Evolutionary conservation across 257 asterid species (phyloP), one percentile per base, ranked within the genome.

Genomic region (Scutellaria galericulata): DNA sequence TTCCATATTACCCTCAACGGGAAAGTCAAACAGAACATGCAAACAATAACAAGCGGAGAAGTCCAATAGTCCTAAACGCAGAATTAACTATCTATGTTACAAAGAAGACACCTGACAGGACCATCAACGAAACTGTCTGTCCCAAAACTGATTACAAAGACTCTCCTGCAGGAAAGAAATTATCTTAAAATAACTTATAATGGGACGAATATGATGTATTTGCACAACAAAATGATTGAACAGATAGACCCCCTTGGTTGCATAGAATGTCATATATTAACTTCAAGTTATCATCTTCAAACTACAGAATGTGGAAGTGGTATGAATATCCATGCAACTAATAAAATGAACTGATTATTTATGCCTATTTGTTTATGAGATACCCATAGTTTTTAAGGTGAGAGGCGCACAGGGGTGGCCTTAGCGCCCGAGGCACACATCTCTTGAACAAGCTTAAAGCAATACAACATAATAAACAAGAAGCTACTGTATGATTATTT

Each of bases 121-220:
- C 93, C 95, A 78, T 94, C 99, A 54, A 94, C 82, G 78, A 84
- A 87, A 82, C 98, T 86, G 91, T 81, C 76, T 82, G 77, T 94
- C 99, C 99, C 99, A 94, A 74, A 94, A 94, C 86, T 94, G 97
- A 64, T 76, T 80, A 82, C 97, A 91, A 47, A 94, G 95, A 57
- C 88, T 86, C 85, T 90, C 99, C 99, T 94, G 90, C 82, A 84
- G 54, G 64, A 80, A 59, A 78, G 67, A 61, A 67, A 75, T 56
- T 51, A 39, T 46, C 76, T 48, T 59, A 76, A 22, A 67, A 76
- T 74, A 56, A 83, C 70, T 60, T 64, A 54, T 57, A 61, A 15
- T 70, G n/a, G 41, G 18, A 66, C 52, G 54, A 58, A 61, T 41
- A 45, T 14, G 7, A 64, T 61, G 67, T 66, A 58, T 69, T 11